Evolutionary conservation across 345 rosid species (phyloP).

Genomic region (Rhodamnia rubescens): DNA sequence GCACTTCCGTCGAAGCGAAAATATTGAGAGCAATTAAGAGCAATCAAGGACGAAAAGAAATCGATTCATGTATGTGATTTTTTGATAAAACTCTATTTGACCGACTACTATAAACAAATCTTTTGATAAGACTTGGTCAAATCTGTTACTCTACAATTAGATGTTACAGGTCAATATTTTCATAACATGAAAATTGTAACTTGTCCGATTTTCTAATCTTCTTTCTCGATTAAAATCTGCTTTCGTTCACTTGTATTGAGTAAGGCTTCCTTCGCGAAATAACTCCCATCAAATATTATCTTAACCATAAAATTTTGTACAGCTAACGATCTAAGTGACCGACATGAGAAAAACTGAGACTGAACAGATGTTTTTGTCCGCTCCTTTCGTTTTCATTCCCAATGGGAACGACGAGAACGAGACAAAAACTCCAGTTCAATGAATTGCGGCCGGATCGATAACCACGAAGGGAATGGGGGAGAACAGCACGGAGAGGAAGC

Average conservation of each 20-base stretch:
- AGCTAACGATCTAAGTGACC: not conserved
- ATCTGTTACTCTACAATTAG: too few relatives aligned
- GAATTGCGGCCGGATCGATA: not conserved
- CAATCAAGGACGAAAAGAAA: not conserved
- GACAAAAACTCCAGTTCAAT: not conserved
- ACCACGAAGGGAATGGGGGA: too few relatives aligned
- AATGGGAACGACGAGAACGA: not conserved
- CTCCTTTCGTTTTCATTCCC: not conserved
- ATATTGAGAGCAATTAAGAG: not conserved
- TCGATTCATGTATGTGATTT: rapidly evolving
- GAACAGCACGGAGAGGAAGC: not conserved
- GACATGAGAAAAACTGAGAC: not conserved
- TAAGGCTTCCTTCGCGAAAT: not conserved
- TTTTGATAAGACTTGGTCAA: not conserved
- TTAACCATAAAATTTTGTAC: not conserved
- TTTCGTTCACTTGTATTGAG: not conserved
- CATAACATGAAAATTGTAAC: not conserved
- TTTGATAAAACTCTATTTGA: not conserved
- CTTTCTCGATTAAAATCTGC: too few relatives aligned
- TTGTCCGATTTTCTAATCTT: not conserved
- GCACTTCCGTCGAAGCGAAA: not conserved
- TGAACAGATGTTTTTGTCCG: not conserved
- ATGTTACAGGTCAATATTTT: not conserved
- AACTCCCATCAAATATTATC: not conserved
- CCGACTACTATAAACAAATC: not conserved